A percentile compares a stretch with the other conserved stretches of the same genome.
Evolutionary conservation across 1,284 basidiomycete genomes (phyloP).

Genomic region (Leccinum pachyderme): DNA sequence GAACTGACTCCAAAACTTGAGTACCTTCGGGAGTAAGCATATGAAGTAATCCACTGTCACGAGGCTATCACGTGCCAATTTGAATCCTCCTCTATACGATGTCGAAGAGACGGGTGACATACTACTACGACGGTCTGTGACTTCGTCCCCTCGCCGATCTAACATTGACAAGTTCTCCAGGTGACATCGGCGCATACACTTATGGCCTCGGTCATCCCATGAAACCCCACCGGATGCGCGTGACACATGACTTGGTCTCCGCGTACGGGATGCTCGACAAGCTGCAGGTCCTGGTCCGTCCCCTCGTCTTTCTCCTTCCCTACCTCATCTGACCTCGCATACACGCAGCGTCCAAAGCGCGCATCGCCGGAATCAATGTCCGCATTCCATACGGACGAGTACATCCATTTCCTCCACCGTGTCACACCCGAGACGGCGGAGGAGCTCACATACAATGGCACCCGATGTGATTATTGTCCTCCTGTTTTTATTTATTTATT

Average conservation of each 20-base stretch:
- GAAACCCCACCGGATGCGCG: slow-evolving; percentile 93
- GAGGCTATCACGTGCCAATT: too few species aligned
- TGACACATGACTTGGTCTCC: slow-evolving; percentile 89
- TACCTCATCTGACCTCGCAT: not conserved
- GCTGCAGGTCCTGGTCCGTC: slow-evolving; percentile 58
- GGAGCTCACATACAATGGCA: slow-evolving; percentile 80
- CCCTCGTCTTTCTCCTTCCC: not conserved
- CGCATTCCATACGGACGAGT: slow-evolving; percentile 97
- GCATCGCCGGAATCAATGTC: slow-evolving; percentile 85
- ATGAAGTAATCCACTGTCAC: too few species aligned
- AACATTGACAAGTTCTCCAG: slow-evolving; percentile 34
- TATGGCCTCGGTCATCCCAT: slow-evolving; percentile 91
- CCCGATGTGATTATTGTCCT: slow-evolving; percentile 62
- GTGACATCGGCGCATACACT: slow-evolving; percentile 79
- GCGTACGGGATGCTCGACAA: slow-evolving; percentile 88
- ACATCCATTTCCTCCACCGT: slow-evolving; percentile 85
- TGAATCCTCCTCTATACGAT: slow-evolving; percentile 27
- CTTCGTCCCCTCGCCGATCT: not conserved
- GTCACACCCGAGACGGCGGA: slow-evolving; percentile 89
- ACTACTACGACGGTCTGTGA: slow-evolving; percentile 57
- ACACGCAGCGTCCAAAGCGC: slow-evolving; percentile 69
- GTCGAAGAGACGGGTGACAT: slow-evolving; percentile 59
- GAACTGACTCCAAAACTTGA: not conserved
- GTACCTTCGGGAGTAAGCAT: too few species aligned
- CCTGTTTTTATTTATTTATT: not conserved